Evolutionary conservation across 148 eudicot species (phyloP).

Genomic region (Vaccinium vitisidaea): DNA sequence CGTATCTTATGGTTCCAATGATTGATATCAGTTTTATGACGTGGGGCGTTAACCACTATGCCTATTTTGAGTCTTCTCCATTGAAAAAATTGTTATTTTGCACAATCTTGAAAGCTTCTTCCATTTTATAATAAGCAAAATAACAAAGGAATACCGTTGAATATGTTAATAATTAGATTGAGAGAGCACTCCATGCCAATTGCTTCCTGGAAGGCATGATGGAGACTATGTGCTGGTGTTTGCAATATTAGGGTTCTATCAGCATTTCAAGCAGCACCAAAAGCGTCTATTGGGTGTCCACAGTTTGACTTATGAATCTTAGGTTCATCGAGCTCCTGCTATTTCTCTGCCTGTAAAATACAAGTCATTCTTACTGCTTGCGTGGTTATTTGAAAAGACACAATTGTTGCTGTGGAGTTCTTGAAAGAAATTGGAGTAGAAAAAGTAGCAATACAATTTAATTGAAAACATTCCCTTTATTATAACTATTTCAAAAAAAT

Average conservation of each 20-base stretch:
- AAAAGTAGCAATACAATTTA: background rate
- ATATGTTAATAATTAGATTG: background rate
- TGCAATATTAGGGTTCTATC: background rate
- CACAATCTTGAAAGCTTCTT: too few relatives aligned
- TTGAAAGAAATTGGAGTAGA: background rate
- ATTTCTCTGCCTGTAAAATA: background rate
- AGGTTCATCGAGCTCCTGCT: constrained; percentile 5
- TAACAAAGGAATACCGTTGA: too few relatives aligned
- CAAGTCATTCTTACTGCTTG: background rate
- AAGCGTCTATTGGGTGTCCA: background rate
- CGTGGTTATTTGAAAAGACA: background rate
- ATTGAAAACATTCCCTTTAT: background rate
- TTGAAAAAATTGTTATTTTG: too few relatives aligned
- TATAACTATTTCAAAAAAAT: background rate
- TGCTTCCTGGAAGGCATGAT: background rate
- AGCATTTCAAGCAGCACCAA: background rate
- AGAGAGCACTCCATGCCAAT: background rate
- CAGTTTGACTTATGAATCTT: background rate
- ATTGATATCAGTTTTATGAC: background rate
- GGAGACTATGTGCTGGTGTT: background rate
- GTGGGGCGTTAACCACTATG: background rate
- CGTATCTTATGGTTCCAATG: background rate
- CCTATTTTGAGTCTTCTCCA: background rate
- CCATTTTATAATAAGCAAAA: too few relatives aligned
- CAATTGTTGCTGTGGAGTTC: background rate